Conservation (phyloP, 225 moss, liverwort and hornwort genomes). For the Rhytidiadelphus loreus region DNA sequence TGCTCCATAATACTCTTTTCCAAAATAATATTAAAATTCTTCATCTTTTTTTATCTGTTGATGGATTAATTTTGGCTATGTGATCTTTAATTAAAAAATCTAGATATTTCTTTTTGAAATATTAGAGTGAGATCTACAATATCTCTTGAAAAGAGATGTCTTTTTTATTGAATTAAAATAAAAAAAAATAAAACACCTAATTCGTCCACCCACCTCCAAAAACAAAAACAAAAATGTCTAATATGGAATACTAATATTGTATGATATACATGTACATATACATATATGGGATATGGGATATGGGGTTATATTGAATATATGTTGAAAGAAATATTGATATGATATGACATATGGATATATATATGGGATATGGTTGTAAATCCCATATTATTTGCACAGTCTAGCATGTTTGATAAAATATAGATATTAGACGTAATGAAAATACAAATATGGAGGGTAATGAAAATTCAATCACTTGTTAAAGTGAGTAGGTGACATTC, state of each 20-base stretch:
- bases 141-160: neutral
- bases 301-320: neutral
- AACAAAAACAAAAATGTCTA: neutral
- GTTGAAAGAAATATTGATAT: neutral
- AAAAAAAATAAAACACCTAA: neutral
- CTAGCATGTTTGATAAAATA: neutral
- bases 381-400: neutral
- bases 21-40: no score
- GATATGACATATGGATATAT: fast-evolving
- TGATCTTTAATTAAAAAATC: neutral
- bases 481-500: no score
- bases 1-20: neutral
- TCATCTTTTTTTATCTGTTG: no score
- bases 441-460: no score
- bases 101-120: no score
- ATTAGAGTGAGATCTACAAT: neutral
- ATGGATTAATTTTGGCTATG: no score
- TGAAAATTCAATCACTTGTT: no score
- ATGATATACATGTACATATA: fast-evolving
- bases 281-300: neutral
- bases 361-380: neutral
- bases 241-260: fast-evolving
- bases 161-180: fast-evolving
- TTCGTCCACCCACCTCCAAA: fast-evolving
- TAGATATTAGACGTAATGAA: no score